These are phyloP conservation scores for Rosa hybrid DNA, from an alignment of 331 rosid species.

Conservation along the genomic window DNA sequence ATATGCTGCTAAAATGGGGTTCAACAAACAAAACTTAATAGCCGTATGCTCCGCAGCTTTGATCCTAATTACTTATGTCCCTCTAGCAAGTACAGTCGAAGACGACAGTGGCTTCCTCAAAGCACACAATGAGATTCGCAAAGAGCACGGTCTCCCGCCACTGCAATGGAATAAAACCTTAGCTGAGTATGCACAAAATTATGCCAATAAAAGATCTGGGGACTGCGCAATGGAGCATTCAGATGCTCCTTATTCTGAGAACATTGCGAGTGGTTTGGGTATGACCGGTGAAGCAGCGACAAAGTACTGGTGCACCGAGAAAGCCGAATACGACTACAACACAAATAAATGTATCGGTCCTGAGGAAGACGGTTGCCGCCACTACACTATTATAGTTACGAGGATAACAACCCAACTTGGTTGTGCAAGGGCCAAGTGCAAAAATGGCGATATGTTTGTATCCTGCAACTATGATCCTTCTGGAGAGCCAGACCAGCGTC, in stretches of 20 bases:
- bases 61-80: background rate
- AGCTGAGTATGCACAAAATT: slow-evolving; percentile 15
- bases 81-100: background rate
- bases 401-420: slow-evolving; percentile 22
- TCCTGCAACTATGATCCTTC: slow-evolving; percentile 49
- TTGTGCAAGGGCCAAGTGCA: slow-evolving; percentile 34
- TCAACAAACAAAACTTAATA: background rate
- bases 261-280: background rate
- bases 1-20: background rate
- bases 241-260: slow-evolving; percentile 13
- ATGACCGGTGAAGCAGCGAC: slow-evolving; percentile 22
- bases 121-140: slow-evolving; percentile 26
- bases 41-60: background rate
- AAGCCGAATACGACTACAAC: slow-evolving; percentile 8
- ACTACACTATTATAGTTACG: slow-evolving; percentile 32
- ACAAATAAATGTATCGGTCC: slow-evolving; percentile 14
- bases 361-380: slow-evolving; percentile 22
- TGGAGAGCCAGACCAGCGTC: slow-evolving; percentile 27
- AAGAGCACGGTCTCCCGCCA: background rate
- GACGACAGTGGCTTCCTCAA: slow-evolving; percentile 10
- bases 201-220: background rate
- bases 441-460: slow-evolving; percentile 28
- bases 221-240: slow-evolving; percentile 30
- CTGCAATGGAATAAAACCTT: slow-evolving; percentile 2
- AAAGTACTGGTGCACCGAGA: slow-evolving; percentile 30